Base-by-base conservation (phyloP, 371 early-diverging fungal species). In the Smittium mucronatum region DNA sequence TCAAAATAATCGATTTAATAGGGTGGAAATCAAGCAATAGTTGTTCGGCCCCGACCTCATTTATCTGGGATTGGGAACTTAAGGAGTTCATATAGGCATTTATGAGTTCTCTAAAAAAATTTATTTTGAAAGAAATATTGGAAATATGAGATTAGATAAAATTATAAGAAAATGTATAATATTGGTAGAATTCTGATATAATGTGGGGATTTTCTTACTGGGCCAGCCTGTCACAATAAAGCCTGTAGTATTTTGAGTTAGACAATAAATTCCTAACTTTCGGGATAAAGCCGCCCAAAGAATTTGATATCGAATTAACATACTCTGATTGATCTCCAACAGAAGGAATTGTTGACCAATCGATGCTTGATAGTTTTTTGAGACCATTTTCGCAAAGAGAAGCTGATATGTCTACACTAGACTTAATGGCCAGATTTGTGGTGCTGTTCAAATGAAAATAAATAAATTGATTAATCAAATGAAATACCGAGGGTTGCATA, bases 311-410 rank as follows among this genome's bases (percentile, higher is more conserved):
- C 29, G 69, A 75, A 0, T 84, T 83, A 29, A 96, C 87, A 77
- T 94, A 94, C 64, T 86, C 89, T 0, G 93, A 92, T 73, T 95
- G 95, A 75, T 97, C 97, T 8, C 95, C 97, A 8, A 95, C 96
- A 1, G 86, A 78, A 67, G 89, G 87, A 72, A 94, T 73, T 0
- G 83, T 82, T 2, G 83, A 86, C 97, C 97, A 97, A 1, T 85
- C 83, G 21, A 88, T 76, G 70, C 82, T 81, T 21, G 84, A 70
- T 91, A 95, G 91, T 63, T 82, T 73, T 0, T 81, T 75, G 29
- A 94, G 74, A 0, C 87, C 84, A 1, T 87, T 73, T 5, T 91
- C 94, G 60, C 86, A 83, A 36, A 79, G 71, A 15, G 72, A 78
- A 61, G 90, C 90, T 0, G 91, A 76, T 0, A 80, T 83, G 58